Base-by-base conservation (phyloP, 2,329 filamentous ascomycete genomes). In the Colletotrichum ledebouriae region DNA sequence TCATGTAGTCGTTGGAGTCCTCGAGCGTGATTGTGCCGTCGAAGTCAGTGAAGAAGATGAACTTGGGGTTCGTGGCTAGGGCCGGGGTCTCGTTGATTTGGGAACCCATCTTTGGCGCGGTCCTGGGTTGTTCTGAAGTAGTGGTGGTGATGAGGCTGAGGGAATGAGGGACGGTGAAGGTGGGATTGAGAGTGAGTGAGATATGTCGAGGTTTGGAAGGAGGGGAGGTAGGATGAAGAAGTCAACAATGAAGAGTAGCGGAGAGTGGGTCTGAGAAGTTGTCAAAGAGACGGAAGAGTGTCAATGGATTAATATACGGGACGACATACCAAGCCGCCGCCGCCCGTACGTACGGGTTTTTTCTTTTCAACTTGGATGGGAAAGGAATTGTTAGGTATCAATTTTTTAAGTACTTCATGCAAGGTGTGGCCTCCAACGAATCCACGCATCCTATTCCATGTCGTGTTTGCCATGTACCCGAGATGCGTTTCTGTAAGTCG, bases 11-110 rank as follows among this genome's bases (percentile, higher is more conserved):
- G 77, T 90, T 91, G 77, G 84, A 87, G 80, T 90, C 89, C 75
- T 87, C 83, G 63, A 85, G 86, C 56, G 95, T 98, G 78, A 98
- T 95, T 61, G 94, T 98, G 76, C 96, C 96, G 81, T 99, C 96
- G 78, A 98, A 98, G 83, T 99, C 96, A 73, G 94, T 97, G 85
- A 98, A 98, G 87, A 99, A 98, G 84, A 99, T 94, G 84, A 93
- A 92, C 82, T 94, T 92, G 59, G 94, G 94, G 78, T 92, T 89
- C 66, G 85, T 89, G 75, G 83, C 83, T 78, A 90, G 81, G 50
- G 88, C 88, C 63, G 88, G 87, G 29, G 88, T 86, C 55, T 82
- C 78, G 65, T 74, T 77, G 49, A 75, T 70, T 29, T 76, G 70
- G 63, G 82, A 82, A 61, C 81, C 82, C 83, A 85, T 85, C 59